Evolutionary conservation across 768 basidiomycete species (phyloP), one percentile per base, ranked within the genome.

Genomic region (Calvatia gigantea): DNA sequence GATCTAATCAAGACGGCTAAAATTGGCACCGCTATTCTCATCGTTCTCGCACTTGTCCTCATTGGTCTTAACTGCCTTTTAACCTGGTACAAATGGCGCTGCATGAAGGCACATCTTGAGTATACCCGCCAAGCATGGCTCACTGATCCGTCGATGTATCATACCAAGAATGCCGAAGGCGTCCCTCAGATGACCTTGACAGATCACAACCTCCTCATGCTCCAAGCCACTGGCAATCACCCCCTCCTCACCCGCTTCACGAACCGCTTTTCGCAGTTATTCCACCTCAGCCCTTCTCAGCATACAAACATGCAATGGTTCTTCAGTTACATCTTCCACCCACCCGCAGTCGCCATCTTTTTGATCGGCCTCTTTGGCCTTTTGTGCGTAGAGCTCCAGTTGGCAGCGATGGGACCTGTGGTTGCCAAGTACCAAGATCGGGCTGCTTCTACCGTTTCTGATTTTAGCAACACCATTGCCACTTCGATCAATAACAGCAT

Each of bases 321-420:
- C 71, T 76, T 90, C 64, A 81, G 89, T 63, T 97, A 97, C 72
- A 76, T 99, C 56, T 91, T 94, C 69, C 91, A 98, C 65, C 84
- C 93, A 2, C 90, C 92, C 1, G 94, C 93, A 0, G 80, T 96
- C 42, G 88, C 91, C 0, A 91, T 94, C 65, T 85, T 99, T 67
- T 81, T 94, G 58, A 91, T 98, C 62, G 94, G 95, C n/a, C 73
- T 94, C 61, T 85, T 98, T 61, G 95, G 95, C 8, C 70, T 98
- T 11, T 69, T 98, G 43, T 86, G 86, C 29, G 85, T 98, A 28
- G 78, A 98, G 70, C 75, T 96, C 27, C 97, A 99, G 70, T 78
- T 99, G 39, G 67, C 86, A 39, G 91, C 89, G 4, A 73, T 98
- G 52, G 73, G 78, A 0, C 91, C 93, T 0, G 75, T 98, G 28